Conservation (phyloP, 2,329 filamentous ascomycete species). For the Cladophialophora psammophila region DNA sequence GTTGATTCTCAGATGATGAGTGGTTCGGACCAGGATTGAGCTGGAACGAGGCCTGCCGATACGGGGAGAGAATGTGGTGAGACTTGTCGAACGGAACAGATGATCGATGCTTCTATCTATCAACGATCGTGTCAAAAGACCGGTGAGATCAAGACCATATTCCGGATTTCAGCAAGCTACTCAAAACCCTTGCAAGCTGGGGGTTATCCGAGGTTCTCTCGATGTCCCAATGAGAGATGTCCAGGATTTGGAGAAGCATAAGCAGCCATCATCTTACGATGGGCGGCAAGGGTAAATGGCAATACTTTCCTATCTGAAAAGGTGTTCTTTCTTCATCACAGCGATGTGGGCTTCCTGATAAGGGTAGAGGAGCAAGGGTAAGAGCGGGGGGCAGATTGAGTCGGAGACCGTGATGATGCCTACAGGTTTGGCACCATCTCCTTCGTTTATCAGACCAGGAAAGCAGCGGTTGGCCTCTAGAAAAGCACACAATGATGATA, state of each 20-base stretch:
- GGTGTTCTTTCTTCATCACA: too few relatives aligned
- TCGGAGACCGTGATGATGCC: not conserved
- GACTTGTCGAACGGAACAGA: not conserved
- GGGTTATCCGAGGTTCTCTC: conserved; percentile 3
- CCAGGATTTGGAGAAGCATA: not conserved
- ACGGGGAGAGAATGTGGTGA: not conserved
- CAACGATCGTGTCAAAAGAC: not conserved
- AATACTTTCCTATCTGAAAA: too few relatives aligned
- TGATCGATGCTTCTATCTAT: too few relatives aligned
- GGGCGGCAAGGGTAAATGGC: too few relatives aligned
- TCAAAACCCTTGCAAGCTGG: too few relatives aligned
- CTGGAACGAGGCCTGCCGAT: not conserved
- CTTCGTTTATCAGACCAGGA: not conserved
- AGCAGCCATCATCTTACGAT: not conserved
- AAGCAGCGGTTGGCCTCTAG: not conserved
- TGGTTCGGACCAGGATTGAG: not conserved
- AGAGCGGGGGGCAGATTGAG: not conserved
- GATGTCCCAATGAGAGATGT: not conserved
- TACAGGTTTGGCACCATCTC: not conserved
- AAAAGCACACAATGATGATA: not conserved
- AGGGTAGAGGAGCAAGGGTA: too few relatives aligned
- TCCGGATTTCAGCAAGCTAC: too few relatives aligned
- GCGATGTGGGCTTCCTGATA: too few relatives aligned
- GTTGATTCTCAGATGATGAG: not conserved
- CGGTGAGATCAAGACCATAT: not conserved